Evolutionary conservation across 1,139 yeast genomes (phyloP).

Genomic region (Wickerhamomyces sp.): DNA sequence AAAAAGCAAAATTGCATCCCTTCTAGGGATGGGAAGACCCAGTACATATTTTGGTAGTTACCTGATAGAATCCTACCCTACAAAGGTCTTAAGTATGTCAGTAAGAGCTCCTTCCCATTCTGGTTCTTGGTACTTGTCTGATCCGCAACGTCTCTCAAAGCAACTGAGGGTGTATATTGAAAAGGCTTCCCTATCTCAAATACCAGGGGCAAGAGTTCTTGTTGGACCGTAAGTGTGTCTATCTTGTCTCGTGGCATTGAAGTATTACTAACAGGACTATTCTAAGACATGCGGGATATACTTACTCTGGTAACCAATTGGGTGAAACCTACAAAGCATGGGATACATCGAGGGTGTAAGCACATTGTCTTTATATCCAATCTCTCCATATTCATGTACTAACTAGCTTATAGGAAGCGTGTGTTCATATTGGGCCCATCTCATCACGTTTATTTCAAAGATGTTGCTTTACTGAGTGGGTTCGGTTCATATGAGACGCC

Average conservation of each 20-base stretch:
- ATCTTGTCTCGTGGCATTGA: neutral
- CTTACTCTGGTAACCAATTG: constrained; percentile 73
- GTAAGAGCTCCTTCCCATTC: too few species aligned
- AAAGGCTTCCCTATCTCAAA: constrained; percentile 24
- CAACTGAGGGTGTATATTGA: constrained; percentile 50
- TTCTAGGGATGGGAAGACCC: too few species aligned
- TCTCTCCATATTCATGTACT: neutral
- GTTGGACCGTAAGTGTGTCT: constrained; percentile 33
- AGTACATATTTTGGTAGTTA: too few species aligned
- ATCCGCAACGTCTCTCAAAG: constrained; percentile 34
- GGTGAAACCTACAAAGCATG: constrained; percentile 74
- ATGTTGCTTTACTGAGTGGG: constrained; percentile 50
- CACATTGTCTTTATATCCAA: neutral
- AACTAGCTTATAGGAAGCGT: constrained; percentile 39
- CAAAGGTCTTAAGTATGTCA: too few species aligned
- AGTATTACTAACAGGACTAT: constrained; percentile 19
- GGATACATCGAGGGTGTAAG: constrained; percentile 46
- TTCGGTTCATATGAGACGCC: constrained; percentile 72
- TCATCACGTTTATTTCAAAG: constrained; percentile 79
- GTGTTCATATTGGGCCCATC: constrained; percentile 89
- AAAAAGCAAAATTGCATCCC: too few species aligned
- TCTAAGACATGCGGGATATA: constrained; percentile 84
- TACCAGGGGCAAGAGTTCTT: constrained; percentile 55
- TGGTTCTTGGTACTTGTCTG: constrained; percentile 78
- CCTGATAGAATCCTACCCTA: too few species aligned